Base-by-base conservation (phyloP, 345 rosid genomes). In the Fremontodendron californicum region DNA sequence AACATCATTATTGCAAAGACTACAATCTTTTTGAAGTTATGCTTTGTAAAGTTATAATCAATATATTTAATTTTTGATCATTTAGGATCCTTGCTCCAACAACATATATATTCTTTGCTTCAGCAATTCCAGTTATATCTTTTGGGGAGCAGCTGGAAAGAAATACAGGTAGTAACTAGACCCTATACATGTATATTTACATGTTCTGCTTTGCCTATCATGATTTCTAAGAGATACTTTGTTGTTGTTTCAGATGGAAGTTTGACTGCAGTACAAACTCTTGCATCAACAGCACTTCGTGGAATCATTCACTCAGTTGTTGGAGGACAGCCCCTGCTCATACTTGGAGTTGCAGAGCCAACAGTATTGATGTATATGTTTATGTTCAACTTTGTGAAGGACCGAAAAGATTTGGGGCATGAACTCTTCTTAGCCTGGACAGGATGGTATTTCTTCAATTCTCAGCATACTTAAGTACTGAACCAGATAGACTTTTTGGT, bases 321-420 rank as follows among this genome's bases (percentile, higher is more conserved):
- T 11, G 98, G 97, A 23, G 97, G 98, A 35, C 98, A 94, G 45
- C 97, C 98, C 1, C 82, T 92, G 42, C 46, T 94, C 78, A 88
- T 94, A 72, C 79, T 92, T 35, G 98, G 98, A 69, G 98, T 94
- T 81, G 97, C 96, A 29, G 94, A 94, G 73, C 98, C 98, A 13
- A 94, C 94, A 23, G 90, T 94, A 12, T 85, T 94, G 58, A 94
- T 94, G 96, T 94, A 91, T 60, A 82, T 85, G 21, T 93, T 90
- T 75, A 78, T 90, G 86, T 89, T 85, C 89, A 83, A 86, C 74
- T 94, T 94, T 67, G 97, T 93, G 5, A 90, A 83, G 81, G 89
- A 80, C 58, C 88, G 87, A 57, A 83, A 87, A 57, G 90, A 81
- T 71, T 69, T 94, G 75, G 98, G 96, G 1, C 78, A 83, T 16